Base-by-base conservation (phyloP, 331 rosid genomes). In the Dryas integrifolia region DNA sequence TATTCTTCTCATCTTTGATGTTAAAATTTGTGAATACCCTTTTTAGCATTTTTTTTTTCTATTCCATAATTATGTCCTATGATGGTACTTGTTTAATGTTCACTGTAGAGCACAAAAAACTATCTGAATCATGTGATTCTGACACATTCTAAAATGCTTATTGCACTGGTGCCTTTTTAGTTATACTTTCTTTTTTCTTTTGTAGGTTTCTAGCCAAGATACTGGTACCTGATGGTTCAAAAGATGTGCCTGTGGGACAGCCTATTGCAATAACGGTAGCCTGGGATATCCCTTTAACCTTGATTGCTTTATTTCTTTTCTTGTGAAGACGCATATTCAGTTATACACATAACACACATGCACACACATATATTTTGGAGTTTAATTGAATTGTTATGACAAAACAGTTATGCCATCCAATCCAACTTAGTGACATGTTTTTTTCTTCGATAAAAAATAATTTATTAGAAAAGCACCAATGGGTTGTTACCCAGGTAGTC, bases 221-320 rank as follows among this genome's bases (percentile, higher is more conserved):
- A 79, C 81, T 94, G 85, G 95, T 82, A 59, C 96, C 96, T 0
- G 98, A 89, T 18, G 97, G 97, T 76, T 89, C 98, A 76, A 94
- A 94, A 82, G 97, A 89, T 41, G 92, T 94, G 67, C 96, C 89
- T 59, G 98, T 94, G 76, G 96, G 97, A 63, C 96, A 86, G 73
- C 96, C 98, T 49, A 94, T 94, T 81, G 97, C 97, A 80, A 80
- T 94, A 68, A 91, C 90, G 83, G 98, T 91, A 86, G 47, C 76
- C 70, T 61, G 39, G 68, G 65, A 70, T 75, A 45, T 68, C 67
- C 56, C 67, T 83, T 41, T 30, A 47, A 63, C 44, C 47, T 38
- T 65, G 48, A 40, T 68, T 84, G 52, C 75, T 14, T 69, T 49
- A 43, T 66, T 67, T 65, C 38, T 24, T 24, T 76, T 82, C 47